Evolutionary conservation across 208 protist genomes (phyloP), one percentile per base, ranked within the genome.

Genomic region (Lotmaria passim): DNA sequence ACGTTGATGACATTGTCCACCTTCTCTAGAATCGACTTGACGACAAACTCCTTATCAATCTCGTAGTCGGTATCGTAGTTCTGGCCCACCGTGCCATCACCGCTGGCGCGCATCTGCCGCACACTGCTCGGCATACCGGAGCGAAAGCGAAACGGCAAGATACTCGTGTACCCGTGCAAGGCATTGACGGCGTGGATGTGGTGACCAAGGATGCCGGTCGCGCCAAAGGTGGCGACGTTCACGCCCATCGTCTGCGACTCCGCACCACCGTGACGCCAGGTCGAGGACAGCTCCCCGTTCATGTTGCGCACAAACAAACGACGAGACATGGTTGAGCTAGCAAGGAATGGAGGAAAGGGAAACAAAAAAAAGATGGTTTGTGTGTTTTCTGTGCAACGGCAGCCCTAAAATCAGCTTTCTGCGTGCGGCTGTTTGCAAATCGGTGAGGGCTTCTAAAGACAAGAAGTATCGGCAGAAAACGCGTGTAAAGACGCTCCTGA

Each of bases 41-140:
- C 91, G 41, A 94, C 89, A 66, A 96, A 94, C 78, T 94, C 89
- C 79, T 94, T 96, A 75, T 96, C 91, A 51, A 94, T 90, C 59
- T 96, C 91, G 50, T 90, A 96, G 68, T 96, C 91, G 0, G 88
- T 93, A 28, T 94, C 86, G 69, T 89, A 94, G 78, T 94, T 96
- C 73, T 94, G 87, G 4, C 91, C 91, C 6, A 94, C 79, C 39
- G 91, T 96, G 26, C 91, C 89, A 39, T 96, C 91, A 52, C 89
- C 89, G 19, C 87, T 78, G 63, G 83, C 75, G 19, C 89, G 88
- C 64, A 92, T 76, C 50, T 79, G 59, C 11, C 91, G 91, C 60
- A 90, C 85, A 47, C 91, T 85, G 64, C 89, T 92, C 21, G 81
- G 70, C 74, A 93, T 79, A 62, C 91, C 91, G 14, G 80, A 74